Base-by-base conservation (phyloP, 2,329 filamentous ascomycete genomes). In the Neofusicoccum umdonicola region DNA sequence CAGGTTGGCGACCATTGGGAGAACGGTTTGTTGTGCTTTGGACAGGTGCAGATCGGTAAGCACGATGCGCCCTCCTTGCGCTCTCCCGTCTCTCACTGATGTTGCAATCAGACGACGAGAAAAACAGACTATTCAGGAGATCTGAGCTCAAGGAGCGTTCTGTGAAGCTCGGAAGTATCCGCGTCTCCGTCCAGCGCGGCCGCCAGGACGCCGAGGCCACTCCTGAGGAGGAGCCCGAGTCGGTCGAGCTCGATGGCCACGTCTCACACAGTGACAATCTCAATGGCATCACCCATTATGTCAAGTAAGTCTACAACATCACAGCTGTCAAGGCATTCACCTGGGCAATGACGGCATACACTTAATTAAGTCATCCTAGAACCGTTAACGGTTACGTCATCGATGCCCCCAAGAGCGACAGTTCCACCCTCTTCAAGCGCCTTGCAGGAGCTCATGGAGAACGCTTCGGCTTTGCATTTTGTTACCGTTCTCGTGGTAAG, bases 171-270 rank as follows among this genome's bases (percentile, higher is more conserved):
- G 41, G 62, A 2, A 42, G 41, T 2, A 31, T 58, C 17, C 41
- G 52, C 15, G 37, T 60, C 41, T 60, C 63, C 15, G 37, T 64
- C 37, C 63, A 64, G 52, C 63, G 63, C 22, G 63, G 63, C 3
- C 39, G 34, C 9, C 31, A 42, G 22, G 44, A 64, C n/a, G 17
- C 17, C n/a, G 42, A 50, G 2, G 15, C 22, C 17, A 12, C 35
- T 15, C 7, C 1, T 3, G 13, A 31, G 5, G 50, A 34, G 2
- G 41, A 48, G 4, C 34, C 19, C 5, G 42, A 57, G 45, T 42
- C 35, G n/a, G 31, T 51, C 8, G 44, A 17, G 11, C 47, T 52
- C 8, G 37, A 41, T 34, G 13, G 42, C 5, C n/a, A 12, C 13
- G 44, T 51, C 52, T 42, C 34, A 12, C 11, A 11, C 11, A 15